Base-by-base conservation (phyloP, 495 filamentous ascomycete species). In the Penicillium waksmanii region DNA sequence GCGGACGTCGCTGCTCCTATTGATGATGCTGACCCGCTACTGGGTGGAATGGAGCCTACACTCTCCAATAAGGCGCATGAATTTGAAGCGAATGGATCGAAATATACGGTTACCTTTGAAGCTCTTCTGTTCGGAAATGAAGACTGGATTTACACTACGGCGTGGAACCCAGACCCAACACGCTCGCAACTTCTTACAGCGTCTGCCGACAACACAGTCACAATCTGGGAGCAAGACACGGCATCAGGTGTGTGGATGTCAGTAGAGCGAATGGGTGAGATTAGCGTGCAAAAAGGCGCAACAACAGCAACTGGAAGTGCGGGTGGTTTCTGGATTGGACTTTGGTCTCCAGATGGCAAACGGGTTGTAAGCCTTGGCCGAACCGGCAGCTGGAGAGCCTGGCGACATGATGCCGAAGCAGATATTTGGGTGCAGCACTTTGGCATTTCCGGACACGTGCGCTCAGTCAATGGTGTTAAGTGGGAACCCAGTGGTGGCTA, bases 281-380 rank as follows among this genome's bases (percentile, higher is more conserved):
- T 98, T 58, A 96, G 90, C 68, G 80, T 89, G 13, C 90, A 95
- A 62, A 98, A 98, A 67, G 95, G 95, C 12, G 92, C 93, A 3
- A 97, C 93, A 9, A 96, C 94, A 3, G 95, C 95, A 1, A 98
- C 96, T 5, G 95, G 95, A 27, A 96, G 93, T 72, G 90, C 91
- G 5, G 95, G 95, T 63, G 95, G 95, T 0, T 96, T 97, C 67
- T 99, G 94, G 93, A 92, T 89, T 35, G 93, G 93, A 42, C 82
- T 97, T 1, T 98, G 96, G 96, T 90, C 90, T 12, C 92, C 92
- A 53, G 78, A 87, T 63, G 91, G 91, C 7, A 78, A 80, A 6
- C 80, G 84, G 27, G 85, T 97, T 38, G 85, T 87, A 4, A 92
- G 91, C 62, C 82, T 98, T 38, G 91, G 92, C 10, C 88, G 93